Conservation (phyloP, 495 filamentous ascomycete genomes). For the Talaromyces adpressus region DNA sequence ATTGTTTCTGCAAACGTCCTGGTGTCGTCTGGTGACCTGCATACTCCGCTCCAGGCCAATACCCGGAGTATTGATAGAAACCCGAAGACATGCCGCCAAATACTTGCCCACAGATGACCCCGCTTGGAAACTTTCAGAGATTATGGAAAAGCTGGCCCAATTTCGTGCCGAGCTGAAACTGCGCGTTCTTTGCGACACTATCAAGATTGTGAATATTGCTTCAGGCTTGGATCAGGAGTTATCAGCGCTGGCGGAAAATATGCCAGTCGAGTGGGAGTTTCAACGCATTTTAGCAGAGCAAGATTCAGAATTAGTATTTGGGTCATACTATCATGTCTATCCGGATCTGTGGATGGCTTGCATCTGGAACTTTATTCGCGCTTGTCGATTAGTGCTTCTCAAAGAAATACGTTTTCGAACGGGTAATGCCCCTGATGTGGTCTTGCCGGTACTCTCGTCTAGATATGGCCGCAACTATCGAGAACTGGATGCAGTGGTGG, state of each 20-base stretch:
- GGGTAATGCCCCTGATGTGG: not conserved
- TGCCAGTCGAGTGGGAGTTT: slow-evolving; percentile 4
- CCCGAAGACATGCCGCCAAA: not conserved
- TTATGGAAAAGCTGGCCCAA: slow-evolving; percentile 1
- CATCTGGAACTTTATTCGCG: slow-evolving; percentile 4
- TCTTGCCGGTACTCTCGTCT: not conserved
- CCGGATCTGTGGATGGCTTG: slow-evolving; percentile 5
- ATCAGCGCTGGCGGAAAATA: not conserved
- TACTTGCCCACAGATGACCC: not conserved
- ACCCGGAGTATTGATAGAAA: not conserved
- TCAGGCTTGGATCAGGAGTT: not conserved
- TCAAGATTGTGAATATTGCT: not conserved
- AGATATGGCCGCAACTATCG: not conserved
- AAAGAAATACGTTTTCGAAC: not conserved
- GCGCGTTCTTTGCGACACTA: not conserved
- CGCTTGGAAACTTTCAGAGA: slow-evolving; percentile 1
- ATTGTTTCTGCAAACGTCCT: slow-evolving; percentile 2
- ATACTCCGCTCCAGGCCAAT: not conserved
- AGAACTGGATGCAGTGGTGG: not conserved
- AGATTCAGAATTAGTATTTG: not conserved
- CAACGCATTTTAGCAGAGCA: not conserved
- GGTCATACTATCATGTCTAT: slow-evolving; percentile 4
- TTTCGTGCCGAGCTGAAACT: not conserved
- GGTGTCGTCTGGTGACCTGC: not conserved
- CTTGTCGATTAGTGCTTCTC: not conserved